A percentile compares a stretch with the other conserved stretches of the same genome.
phyloP scores from a whole-genome alignment of 306 rosid genomes.

The peach (Prunus persica) region DNA sequence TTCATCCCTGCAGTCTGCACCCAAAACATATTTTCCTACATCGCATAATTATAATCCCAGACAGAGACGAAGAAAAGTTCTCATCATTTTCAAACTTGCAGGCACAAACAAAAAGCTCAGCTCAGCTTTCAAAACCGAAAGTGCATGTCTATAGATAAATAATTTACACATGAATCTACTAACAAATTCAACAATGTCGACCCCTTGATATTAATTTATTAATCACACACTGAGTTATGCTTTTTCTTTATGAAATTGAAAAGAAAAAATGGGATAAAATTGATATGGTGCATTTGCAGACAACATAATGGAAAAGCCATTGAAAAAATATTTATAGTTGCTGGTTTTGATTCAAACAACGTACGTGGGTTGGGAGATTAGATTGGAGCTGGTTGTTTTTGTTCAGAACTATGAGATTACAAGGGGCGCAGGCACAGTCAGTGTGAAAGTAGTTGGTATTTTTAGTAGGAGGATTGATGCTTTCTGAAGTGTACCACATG shows the following conservation, averaged over 20 bases:
- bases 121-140: slow-evolving; percentile 6
- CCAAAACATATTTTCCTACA: not conserved
- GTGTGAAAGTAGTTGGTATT: not conserved
- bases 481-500: not conserved
- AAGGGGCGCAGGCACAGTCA: not conserved
- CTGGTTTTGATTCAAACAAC: slow-evolving; percentile 42
- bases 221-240: not conserved
- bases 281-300: not conserved
- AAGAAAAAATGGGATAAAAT: not conserved
- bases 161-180: not conserved
- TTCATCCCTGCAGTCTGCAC: not conserved
- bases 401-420: not conserved
- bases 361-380: slow-evolving; percentile 8
- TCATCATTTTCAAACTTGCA: not conserved
- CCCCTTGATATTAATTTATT: not conserved
- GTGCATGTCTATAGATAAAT: not conserved
- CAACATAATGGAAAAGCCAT: not conserved
- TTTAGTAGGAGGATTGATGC: not conserved
- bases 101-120: not conserved
- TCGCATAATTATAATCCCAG: slow-evolving; percentile 13
- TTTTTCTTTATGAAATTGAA: not conserved
- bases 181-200: slow-evolving; percentile 25
- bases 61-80: not conserved
- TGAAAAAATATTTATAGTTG: slow-evolving; percentile 16
- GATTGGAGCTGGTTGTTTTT: slow-evolving; percentile 37